Evolutionary conservation across 2,329 filamentous ascomycete species (phyloP), one percentile per base, ranked within the genome.

Genomic region (Penicillium expansum): DNA sequence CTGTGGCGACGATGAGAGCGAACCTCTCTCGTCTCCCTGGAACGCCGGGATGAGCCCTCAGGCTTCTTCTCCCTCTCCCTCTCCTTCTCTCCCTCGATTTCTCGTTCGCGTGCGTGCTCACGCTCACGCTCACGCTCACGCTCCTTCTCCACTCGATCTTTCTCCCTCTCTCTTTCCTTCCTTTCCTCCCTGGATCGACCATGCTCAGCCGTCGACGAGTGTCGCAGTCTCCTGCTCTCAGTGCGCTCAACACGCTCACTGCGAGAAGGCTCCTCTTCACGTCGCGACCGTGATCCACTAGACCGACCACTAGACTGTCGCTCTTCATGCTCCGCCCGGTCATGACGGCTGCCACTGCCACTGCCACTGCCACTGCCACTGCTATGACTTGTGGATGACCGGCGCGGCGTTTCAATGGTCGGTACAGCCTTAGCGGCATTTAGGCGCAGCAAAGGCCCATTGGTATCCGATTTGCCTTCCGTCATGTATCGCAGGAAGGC

Each of bases 401-500:
- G 68, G 43, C 63, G 70, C 22, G 61, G 67, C 38, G 58, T 68
- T n/a, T 72, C 70, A 37, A 67, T 66, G 29, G 69, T 69, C 30
- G 64, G 68, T 27, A 68, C 62, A 39, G 68, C 70, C 55, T 72
- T 73, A 52, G 62, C 56, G 41, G 67, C 66, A 52, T 76, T 76
- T 18, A 77, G 61, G 50, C 69, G 72, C 35, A 77, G 65, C 16
- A 76, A 64, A n/a, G 71, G 74, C 0, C 68, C 70, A 30, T 72
- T 70, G 18, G 71, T 75, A 49, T 77, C 71, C 5, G 75, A 76
- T 41, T 75, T 69, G n/a, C 73, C 77, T 16, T 69, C 70, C 16
- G 69, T 71, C 65, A 77, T 72, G 52, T 72, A 76, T 29, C 70
- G 68, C 35, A 74, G 57, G 58, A 72, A 72, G 38, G 68, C 67